Percentiles rank a stretch among this genome's conserved stretches.
Conservation (phyloP, 2,329 filamentous ascomycete genomes). For the Ophiosphaerella narmari region DNA sequence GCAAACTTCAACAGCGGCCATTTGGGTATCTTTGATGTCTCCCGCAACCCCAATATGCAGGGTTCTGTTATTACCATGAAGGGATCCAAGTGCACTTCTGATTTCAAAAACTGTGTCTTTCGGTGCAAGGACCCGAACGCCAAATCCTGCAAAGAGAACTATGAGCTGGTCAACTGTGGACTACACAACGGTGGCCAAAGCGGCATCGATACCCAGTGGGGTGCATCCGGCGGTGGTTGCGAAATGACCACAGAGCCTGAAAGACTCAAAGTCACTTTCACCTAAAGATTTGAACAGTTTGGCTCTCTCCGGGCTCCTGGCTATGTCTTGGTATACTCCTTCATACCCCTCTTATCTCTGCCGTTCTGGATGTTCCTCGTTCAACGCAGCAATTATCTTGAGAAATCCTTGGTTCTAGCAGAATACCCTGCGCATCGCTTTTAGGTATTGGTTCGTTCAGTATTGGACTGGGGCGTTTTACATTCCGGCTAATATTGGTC, state of each 20-base stretch:
- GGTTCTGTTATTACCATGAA: conserved; percentile 48
- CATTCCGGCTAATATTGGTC: conserved; percentile 18
- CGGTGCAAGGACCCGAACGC: conserved; percentile 41
- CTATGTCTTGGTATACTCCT: conserved; percentile 16
- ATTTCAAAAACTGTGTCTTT: conserved; percentile 52
- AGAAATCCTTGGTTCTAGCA: conserved; percentile 22
- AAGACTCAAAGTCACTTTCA: conserved; percentile 33
- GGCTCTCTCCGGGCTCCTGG: conserved; percentile 11
- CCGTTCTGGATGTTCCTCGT: conserved; percentile 21
- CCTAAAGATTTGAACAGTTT: conserved; percentile 18
- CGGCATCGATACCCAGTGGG: conserved; percentile 35
- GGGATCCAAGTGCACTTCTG: conserved; percentile 47
- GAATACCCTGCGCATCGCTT: conserved; percentile 21
- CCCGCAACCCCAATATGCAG: conserved; percentile 52
- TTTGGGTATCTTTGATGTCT: conserved; percentile 50
- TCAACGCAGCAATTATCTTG: conserved; percentile 13
- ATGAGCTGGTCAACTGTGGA: conserved; percentile 47
- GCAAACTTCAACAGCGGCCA: conserved; percentile 43
- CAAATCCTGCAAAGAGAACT: conserved; percentile 45
- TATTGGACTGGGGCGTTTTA: conserved; percentile 15
- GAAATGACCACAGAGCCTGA: conserved; percentile 32
- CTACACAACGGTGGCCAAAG: conserved; percentile 29
- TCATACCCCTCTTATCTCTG: conserved; percentile 23
- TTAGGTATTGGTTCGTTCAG: conserved; percentile 22
- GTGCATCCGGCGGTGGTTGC: conserved; percentile 39